Percentiles rank a stretch among this genome's conserved stretches.
Conservation (phyloP, 495 filamentous ascomycete species). For the Xylaria sp. region DNA sequence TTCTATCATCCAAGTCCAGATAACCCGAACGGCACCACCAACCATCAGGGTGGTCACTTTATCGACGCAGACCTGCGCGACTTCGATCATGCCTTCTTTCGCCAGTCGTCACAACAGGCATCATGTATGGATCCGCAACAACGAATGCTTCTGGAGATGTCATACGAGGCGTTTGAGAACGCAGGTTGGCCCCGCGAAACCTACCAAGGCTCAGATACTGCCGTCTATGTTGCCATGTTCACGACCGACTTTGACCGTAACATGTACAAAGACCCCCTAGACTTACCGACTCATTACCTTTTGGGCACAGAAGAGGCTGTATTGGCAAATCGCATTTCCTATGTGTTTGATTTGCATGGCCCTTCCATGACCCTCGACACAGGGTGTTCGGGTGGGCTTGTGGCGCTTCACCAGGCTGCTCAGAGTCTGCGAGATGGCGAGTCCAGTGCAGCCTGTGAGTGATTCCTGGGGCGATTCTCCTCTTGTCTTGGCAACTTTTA, state of each 20-base stretch:
- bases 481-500: too few species aligned
- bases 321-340: constrained; percentile 51
- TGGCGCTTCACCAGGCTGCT: constrained; percentile 58
- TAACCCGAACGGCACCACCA: constrained; percentile 4
- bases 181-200: neutral
- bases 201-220: constrained; percentile 42
- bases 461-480: too few species aligned
- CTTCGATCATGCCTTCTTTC: constrained; percentile 19
- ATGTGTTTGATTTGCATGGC: constrained; percentile 54
- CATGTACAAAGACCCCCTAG: neutral
- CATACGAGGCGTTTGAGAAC: constrained; percentile 43
- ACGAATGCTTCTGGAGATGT: constrained; percentile 45
- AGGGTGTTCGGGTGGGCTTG: constrained; percentile 59
- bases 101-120: neutral
- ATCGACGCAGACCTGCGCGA: neutral
- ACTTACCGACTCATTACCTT: neutral
- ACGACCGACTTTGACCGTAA: neutral
- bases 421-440: constrained; percentile 53
- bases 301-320: constrained; percentile 61
- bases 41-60: constrained; percentile 18
- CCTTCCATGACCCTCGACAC: constrained; percentile 55
- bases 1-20: constrained; percentile 59
- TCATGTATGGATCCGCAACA: constrained; percentile 51
- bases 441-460: constrained; percentile 26
- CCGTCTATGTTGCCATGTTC: constrained; percentile 29